Evolutionary conservation across 129 eudicot species (phyloP), one percentile per base, ranked within the genome.

Genomic region (Arctium lappa): DNA sequence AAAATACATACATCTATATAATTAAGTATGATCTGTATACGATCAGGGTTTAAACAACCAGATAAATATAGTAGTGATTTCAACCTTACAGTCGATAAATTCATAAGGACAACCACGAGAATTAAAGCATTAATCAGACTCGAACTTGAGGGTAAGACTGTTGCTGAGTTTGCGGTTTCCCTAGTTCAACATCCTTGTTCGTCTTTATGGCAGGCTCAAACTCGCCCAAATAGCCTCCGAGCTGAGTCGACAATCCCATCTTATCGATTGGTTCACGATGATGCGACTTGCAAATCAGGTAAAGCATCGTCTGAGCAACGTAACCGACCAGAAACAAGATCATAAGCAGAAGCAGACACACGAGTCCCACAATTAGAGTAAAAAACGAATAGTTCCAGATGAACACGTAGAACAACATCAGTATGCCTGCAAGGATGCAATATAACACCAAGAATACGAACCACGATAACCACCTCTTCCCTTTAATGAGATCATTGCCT

Each of bases 221-320:
- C 69, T 69, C 66, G 36, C 79, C 79, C 0, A 86, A 65, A 46
- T 86, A 86, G 48, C 80, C 83, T 76, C 82, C 88, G 29, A 86
- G 79, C 13, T 86, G 88, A 32, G 79, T 82, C 37, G 88, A 86
- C 36, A 86, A 81, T 31, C 81, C 85, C 13, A 72, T 50, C 75
- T 86, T 86, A 68, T 86, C 88, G 4, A 86, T 86, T 66, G 75
- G 73, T 16, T 81, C 82, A 70, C 72, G 33, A 78, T 86, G 89
- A 78, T 86, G 27, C 13, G 86, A 86, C 84, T 86, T 86, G 72
- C 89, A 86, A 36, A 86, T 76, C 50, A 86, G 86, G 69, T 86
- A 86, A 78, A 86, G 86, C 84, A 86, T 79, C 10, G 89, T 86
- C 31, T 86, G 89, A 9, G 83, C 83, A 3, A 82, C 89, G 4